Percentiles rank a stretch among this genome's conserved stretches.
Evolutionary conservation across 371 early-diverging fungal genomes (phyloP).

Genomic region (Mucor lusitanicus): DNA sequence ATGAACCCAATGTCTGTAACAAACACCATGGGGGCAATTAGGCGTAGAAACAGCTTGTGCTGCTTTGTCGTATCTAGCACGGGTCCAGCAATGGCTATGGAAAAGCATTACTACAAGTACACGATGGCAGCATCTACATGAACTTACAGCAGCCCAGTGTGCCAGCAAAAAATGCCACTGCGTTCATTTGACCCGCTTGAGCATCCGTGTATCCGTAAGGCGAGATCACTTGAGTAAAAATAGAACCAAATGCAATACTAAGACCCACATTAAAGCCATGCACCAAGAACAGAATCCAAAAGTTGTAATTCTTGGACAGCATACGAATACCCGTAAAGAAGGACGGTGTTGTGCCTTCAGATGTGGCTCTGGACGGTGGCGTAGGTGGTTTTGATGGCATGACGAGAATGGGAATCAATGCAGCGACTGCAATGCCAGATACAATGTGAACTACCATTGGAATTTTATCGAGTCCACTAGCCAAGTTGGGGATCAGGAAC

Average conservation of each 20-base stretch:
- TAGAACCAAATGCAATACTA: conserved; percentile 52
- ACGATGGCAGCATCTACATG: background rate
- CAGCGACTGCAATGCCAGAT: conserved; percentile 34
- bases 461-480: conserved; percentile 37
- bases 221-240: conserved; percentile 46
- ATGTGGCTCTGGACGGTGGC: conserved; percentile 39
- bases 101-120: background rate
- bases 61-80: conserved; percentile 55
- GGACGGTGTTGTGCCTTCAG: conserved; percentile 18
- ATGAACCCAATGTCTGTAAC: conserved; percentile 46
- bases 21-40: conserved; percentile 52
- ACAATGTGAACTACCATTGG: conserved; percentile 39
- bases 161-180: conserved; percentile 40
- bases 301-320: conserved; percentile 37
- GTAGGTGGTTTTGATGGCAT: conserved; percentile 50
- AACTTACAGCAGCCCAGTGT: conserved; percentile 43
- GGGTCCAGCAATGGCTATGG: conserved; percentile 48
- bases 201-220: conserved; percentile 61
- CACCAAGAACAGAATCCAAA: conserved; percentile 46
- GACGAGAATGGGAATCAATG: conserved; percentile 36
- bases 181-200: conserved; percentile 46
- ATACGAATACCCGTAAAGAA: conserved; percentile 42
- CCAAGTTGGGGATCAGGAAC: conserved; percentile 56
- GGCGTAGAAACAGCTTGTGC: conserved; percentile 45
- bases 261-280: conserved; percentile 51